Evolutionary conservation across 106 monocot genomes (phyloP), one percentile per base, ranked within the genome.

Genomic region (Dactylorhiza incarnata): DNA sequence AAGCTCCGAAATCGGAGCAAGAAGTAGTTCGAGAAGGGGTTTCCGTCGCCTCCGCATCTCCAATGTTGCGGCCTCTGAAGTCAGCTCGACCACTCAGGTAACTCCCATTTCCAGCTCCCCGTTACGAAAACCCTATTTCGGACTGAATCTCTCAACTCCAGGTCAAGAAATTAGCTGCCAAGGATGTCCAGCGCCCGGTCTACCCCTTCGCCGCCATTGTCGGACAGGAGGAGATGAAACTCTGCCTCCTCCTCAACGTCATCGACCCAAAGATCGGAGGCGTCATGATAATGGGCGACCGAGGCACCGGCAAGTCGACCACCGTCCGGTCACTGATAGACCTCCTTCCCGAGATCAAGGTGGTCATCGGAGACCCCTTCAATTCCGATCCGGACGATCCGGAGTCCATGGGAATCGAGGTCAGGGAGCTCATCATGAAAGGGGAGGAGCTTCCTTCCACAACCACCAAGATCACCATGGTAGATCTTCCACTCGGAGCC

Each of bases 271-370:
- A 99, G 82, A 99, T 99, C 48, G 94, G 99, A 37, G 99, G 99
- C 7, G 99, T 99, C 37, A 99, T 99, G 99, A 99, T 99, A 78
- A 99, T 99, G 99, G 99, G 99, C 44, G 99, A 99, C 76, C 82
- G 99, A n/a, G 99, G 99, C 49, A 99, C 99, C 2, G 99, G 99
- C 16, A 99, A 99, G 73, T 99, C 99, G 48, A 99, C 99, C 16
- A 78, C 99, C 4, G 99, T 99, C 43, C 87, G 99, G 1, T 99
- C 99, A 61, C 83, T 99, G 49, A 89, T 99, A 0, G 99, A 99
- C 84, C 82, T 99, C 23, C 82, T 99, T 6, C 99, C 99, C 0
- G 89, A 99, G 55, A 99, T 99, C 45, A 45, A 46, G 3, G 90
- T 94, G 9, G 94, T 94, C 17, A 81, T 92, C 6, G 99, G 99